These are phyloP conservation scores for Lanmaoa rubissima DNA, from an alignment of 768 basidiomycete genomes.

Conservation along the genomic window DNA sequence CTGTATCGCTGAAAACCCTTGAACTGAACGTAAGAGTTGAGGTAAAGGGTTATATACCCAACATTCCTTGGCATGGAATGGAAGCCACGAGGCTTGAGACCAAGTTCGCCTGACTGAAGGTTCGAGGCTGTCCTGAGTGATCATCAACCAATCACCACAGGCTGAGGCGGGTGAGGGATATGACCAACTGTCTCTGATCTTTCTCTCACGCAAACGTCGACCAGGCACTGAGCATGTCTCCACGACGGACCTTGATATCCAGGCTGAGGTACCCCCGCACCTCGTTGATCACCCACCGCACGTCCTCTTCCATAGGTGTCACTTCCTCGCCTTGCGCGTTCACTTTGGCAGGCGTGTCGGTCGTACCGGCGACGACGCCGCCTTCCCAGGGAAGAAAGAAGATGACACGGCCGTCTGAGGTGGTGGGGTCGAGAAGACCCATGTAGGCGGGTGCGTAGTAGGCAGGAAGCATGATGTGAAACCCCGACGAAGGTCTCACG, in stretches of 20 bases:
- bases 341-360: conserved; percentile 78
- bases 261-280: conserved; percentile 84
- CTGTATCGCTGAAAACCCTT: not conserved
- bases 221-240: conserved; percentile 96
- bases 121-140: conserved; percentile 1
- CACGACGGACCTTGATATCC: conserved; percentile 91
- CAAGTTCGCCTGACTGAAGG: not conserved
- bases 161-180: conserved; percentile 27
- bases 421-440: conserved; percentile 93
- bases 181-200: not conserved
- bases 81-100: conserved; percentile 8
- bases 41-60: conserved; percentile 1
- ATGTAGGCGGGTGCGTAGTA: conserved; percentile 95
- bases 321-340: conserved; percentile 58
- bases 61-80: not conserved
- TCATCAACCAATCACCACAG: conserved; percentile 23
- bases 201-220: conserved; percentile 27
- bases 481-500: conserved; percentile 88
- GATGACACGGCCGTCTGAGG: conserved; percentile 95
- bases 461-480: conserved; percentile 95
- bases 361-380: conserved; percentile 95
- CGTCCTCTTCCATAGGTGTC: conserved; percentile 86
- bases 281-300: conserved; percentile 95
- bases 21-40: not conserved
- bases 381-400: conserved; percentile 99